Base-by-base conservation (phyloP, 2,329 filamentous ascomycete genomes). In the Pseudogymnoascus sp. region DNA sequence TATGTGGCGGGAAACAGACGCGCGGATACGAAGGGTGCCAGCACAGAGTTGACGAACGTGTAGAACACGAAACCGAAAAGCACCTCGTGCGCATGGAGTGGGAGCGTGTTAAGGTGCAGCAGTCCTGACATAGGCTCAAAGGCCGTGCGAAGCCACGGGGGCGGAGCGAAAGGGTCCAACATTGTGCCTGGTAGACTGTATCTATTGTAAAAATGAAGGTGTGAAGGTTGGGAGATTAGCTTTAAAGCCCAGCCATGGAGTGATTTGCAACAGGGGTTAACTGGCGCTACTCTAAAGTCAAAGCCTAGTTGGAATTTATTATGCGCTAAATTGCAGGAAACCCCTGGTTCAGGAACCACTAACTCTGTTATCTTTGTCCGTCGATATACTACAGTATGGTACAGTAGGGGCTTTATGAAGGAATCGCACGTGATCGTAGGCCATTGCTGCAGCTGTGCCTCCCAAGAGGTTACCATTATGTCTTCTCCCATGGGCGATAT, bases 21-120 rank as follows among this genome's bases (percentile, higher is more conserved):
- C 48, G 75, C 78, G 39, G 88, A 91, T 21, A 92, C 59, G 44
- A 80, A 71, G 7, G 90, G 89, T 58, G 90, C 88, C 65, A 91
- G 70, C 65, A 85, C 81, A 68, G 79, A 79, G 75, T 85, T 84
- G 69, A 90, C 81, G 69, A 84, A 71, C 63, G 86, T 83, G 78
- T 93, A 94, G 68, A 91, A 75, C 42, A 81, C 68, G 62, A 85
- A 84, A 41, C 85, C 84, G 66, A 84, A 76, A 61, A 89, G 65
- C 58, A 92, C 80, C 74, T 94, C 89, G 77, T 94, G 90, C 70
- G 89, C 79, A 75, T 94, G 90, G 62, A 87, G 76, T 8, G 89
- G 86, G 29, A 93, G 81, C 9, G 86, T 86, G n/a, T 81, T 78
- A 31, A 92, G 79, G 60, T 78, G 75, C 62, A 88, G 75, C 63